These are phyloP conservation scores for Gossypium trilobum DNA, from an alignment of 441 rosid genomes.

Conservation along the genomic window DNA sequence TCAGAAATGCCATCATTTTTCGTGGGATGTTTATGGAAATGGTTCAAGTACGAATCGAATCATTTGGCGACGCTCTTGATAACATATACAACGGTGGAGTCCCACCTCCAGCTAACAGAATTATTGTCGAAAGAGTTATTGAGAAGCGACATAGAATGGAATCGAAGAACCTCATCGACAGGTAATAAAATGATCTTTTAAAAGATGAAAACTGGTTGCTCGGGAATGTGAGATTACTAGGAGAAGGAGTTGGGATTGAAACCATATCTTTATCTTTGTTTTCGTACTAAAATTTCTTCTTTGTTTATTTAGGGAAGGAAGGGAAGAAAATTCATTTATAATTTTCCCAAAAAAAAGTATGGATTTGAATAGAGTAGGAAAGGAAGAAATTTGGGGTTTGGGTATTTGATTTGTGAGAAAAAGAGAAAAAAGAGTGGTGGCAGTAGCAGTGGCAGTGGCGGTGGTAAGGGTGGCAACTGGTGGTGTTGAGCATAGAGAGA, in stretches of 20 bases:
- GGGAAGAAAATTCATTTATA: background rate
- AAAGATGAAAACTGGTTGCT: conserved; percentile 18
- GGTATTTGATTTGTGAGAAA: background rate
- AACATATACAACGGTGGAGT: conserved; percentile 44
- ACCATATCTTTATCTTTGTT: conserved; percentile 24
- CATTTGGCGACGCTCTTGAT: conserved; percentile 40
- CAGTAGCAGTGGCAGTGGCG: no score
- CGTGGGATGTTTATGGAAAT: conserved; percentile 9
- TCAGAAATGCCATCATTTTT: background rate
- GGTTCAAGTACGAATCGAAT: conserved; percentile 43
- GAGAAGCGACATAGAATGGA: conserved; percentile 44
- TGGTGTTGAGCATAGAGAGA: background rate
- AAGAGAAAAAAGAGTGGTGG: background rate
- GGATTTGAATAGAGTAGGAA: background rate
- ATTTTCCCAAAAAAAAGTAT: background rate
- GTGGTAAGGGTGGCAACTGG: background rate
- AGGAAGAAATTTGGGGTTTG: background rate
- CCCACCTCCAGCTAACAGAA: conserved; percentile 39
- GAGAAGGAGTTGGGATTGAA: conserved; percentile 43
- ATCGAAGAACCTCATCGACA: conserved; percentile 29
- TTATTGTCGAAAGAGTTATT: conserved; percentile 21
- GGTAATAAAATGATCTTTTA: conserved; percentile 39
- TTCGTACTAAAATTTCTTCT: background rate
- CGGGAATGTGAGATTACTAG: conserved; percentile 37
- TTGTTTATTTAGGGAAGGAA: background rate